Conservation (phyloP, 202 grass and related monocot genomes). For the Brachypodium distachyon region DNA sequence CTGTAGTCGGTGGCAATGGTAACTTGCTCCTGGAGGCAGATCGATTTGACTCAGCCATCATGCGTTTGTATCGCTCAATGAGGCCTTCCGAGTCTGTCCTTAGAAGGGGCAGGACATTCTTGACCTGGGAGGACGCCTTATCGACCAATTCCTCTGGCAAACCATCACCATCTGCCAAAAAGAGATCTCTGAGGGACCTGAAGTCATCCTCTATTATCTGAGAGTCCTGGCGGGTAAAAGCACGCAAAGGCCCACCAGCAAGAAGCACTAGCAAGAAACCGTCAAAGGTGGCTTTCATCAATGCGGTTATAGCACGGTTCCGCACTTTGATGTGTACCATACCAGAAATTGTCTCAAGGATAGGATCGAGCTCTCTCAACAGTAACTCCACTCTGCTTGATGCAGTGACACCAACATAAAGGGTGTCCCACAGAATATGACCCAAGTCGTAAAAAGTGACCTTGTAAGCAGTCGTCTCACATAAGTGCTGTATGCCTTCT, state of each 20-base stretch:
- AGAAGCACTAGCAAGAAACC: constrained; percentile 95
- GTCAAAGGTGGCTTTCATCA: constrained; percentile 97
- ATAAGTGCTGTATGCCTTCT: constrained; percentile 83
- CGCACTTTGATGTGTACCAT: constrained; percentile 74
- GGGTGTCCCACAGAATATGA: constrained; percentile 70
- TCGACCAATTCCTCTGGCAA: constrained; percentile 86
- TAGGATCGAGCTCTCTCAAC: constrained; percentile 81
- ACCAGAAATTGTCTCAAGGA: constrained; percentile 71
- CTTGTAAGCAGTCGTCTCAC: constrained; percentile 88
- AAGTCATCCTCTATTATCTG: constrained; percentile 82
- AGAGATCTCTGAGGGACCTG: constrained; percentile 67
- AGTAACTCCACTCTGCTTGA: constrained; percentile 61
- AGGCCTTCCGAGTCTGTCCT: constrained; percentile 56
- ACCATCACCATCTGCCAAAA: constrained; percentile 95
- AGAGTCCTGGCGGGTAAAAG: constrained; percentile 61
- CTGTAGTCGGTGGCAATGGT: constrained; percentile 65
- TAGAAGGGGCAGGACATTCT: constrained; percentile 81
- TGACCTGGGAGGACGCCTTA: constrained; percentile 81
- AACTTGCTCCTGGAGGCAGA: constrained; percentile 45
- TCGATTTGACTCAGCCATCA: constrained; percentile 52
- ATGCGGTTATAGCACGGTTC: constrained; percentile 74
- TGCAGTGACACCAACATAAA: constrained; percentile 59
- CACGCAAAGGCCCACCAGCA: constrained; percentile 78
- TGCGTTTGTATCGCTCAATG: constrained; percentile 62
- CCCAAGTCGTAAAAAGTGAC: constrained; percentile 76